phyloP scores from a whole-genome alignment of 805 yeast species.

The Spathaspora hagerdaliae region DNA sequence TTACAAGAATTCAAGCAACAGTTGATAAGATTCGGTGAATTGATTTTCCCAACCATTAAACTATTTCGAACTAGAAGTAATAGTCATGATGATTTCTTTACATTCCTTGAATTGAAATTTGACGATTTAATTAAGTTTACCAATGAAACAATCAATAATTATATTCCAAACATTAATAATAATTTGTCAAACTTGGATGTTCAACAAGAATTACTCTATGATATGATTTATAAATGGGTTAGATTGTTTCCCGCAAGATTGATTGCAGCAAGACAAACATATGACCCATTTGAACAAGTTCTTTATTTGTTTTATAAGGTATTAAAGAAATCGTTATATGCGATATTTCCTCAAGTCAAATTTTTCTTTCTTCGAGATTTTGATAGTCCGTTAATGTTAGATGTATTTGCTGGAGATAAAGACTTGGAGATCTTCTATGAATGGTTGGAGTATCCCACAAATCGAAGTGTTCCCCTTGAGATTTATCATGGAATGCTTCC shows the following conservation, averaged over 20 bases:
- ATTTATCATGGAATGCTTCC: constrained; percentile 10
- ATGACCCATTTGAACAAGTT: constrained; percentile 28
- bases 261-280: constrained; percentile 12
- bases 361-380: constrained; percentile 37
- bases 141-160: constrained; percentile 19
- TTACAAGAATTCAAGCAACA: constrained; percentile 23
- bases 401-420: constrained; percentile 21
- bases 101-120: constrained; percentile 17
- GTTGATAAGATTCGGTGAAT: constrained; percentile 21
- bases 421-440: constrained; percentile 20
- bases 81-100: constrained; percentile 6
- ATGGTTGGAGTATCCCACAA: constrained; percentile 15
- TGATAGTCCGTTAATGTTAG: constrained; percentile 38
- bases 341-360: constrained; percentile 37
- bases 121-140: constrained; percentile 20
- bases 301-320: constrained; percentile 29
- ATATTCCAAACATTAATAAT: constrained; percentile 22
- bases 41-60: neutral
- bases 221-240: constrained; percentile 34
- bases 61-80: constrained; percentile 1
- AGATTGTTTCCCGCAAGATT: constrained; percentile 28
- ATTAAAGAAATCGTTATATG: constrained; percentile 29
- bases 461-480: neutral
- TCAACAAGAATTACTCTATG: constrained; percentile 31
- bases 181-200: constrained; percentile 20